Percentiles rank a stretch among this genome's conserved stretches.
Conservation (phyloP, 176 grass and related monocot genomes). For the Typha latifolia region DNA sequence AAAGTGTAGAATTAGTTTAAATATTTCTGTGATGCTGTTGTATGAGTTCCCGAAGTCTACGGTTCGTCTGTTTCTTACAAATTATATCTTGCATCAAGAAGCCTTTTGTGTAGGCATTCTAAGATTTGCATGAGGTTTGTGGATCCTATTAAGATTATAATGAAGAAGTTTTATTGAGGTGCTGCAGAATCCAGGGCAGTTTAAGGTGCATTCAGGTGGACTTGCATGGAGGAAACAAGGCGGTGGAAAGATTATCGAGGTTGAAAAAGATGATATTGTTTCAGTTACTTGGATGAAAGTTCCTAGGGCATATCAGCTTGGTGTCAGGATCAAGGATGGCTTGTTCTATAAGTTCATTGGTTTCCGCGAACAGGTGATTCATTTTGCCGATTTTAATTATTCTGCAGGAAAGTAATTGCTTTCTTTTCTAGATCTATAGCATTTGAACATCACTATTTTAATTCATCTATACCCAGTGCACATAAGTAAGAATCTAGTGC, state of each 20-base stretch:
- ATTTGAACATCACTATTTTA: neutral
- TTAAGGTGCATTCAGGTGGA: conserved; percentile 57
- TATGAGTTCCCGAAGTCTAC: neutral
- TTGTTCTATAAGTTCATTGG: conserved; percentile 66
- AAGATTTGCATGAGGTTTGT: no score
- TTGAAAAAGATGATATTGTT: conserved; percentile 62
- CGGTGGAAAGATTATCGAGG: conserved; percentile 62
- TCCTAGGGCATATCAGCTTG: conserved; percentile 68
- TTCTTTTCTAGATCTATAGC: neutral
- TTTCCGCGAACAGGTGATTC: conserved; percentile 64
- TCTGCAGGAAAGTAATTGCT: neutral
- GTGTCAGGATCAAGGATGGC: conserved; percentile 58
- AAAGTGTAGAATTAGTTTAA: neutral
- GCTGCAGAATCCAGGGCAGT: conserved; percentile 64
- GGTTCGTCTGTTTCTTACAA: neutral
- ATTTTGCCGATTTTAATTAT: neutral
- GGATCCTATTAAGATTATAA: neutral
- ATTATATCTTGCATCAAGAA: neutral
- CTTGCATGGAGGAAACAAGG: conserved; percentile 82
- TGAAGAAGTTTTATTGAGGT: neutral
- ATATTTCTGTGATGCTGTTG: neutral
- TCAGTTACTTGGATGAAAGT: conserved; percentile 65
- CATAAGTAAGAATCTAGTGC: conserved; percentile 1
- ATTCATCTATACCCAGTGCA: neutral
- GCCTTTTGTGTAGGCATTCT: no score